phyloP scores from a whole-genome alignment of 139 green algal species.

The Closterium sp. region DNA sequence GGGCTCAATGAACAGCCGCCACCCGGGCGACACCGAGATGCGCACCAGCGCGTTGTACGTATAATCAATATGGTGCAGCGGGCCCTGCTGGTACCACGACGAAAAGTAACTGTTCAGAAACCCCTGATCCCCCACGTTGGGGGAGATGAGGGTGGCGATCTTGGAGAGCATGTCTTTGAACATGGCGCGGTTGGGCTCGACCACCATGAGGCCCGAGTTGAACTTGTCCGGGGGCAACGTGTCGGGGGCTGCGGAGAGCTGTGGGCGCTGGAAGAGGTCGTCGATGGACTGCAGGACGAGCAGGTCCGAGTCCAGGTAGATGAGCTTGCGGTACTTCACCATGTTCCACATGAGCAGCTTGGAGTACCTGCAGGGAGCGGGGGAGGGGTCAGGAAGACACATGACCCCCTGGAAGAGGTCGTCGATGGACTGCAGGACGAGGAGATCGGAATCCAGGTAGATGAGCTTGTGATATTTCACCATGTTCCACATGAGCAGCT shows the following conservation, averaged over 20 bases:
- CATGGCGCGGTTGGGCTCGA: conserved; percentile 29
- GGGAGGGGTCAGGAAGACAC: too few species aligned
- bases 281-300: conserved; percentile 67
- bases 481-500: conserved; percentile 26
- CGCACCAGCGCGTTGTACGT: conserved; percentile 35
- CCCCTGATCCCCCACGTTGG: conserved; percentile 62
- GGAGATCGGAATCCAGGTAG: conserved; percentile 71
- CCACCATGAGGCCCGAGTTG: conserved; percentile 37
- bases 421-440: conserved; percentile 68
- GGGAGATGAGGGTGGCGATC: not conserved
- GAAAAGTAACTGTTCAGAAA: conserved; percentile 76
- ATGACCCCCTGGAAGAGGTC: conserved; percentile 58
- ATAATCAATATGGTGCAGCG: conserved; percentile 5
- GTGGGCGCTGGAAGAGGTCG: conserved; percentile 64
- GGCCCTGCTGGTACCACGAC: conserved; percentile 47
- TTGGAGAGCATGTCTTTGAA: conserved; percentile 40
- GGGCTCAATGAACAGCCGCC: conserved; percentile 11
- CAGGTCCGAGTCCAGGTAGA: conserved; percentile 75
- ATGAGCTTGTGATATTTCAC: conserved; percentile 57
- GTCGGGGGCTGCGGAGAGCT: conserved; percentile 33
- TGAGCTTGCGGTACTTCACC: conserved; percentile 52
- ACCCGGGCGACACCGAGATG: conserved; percentile 14
- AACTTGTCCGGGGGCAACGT: conserved; percentile 28
- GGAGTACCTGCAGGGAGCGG: not conserved
- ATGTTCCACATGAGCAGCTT: conserved; percentile 36